These are phyloP conservation scores for Fusarium avenaceum DNA, from an alignment of 2,329 filamentous ascomycete species.

Conservation along the genomic window DNA sequence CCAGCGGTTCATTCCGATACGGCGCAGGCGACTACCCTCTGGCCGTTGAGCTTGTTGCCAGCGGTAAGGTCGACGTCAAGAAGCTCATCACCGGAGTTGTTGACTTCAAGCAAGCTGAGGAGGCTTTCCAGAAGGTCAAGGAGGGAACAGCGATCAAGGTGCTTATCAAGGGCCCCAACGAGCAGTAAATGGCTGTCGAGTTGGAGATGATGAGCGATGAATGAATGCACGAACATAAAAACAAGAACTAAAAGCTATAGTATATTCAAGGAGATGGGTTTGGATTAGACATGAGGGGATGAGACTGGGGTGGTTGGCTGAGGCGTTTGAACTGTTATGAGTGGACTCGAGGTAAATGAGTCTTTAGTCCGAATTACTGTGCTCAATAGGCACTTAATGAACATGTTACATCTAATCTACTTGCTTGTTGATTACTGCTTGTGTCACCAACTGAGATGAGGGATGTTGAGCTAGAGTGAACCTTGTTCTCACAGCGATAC, in stretches of 20 bases:
- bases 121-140: constrained; percentile 89
- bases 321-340: constrained; percentile 34
- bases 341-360: constrained; percentile 14
- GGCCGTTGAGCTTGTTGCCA: constrained; percentile 81
- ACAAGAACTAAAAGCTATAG: constrained; percentile 11
- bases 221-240: constrained; percentile 21
- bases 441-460: no score
- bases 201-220: constrained; percentile 22
- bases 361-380: constrained; percentile 15
- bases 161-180: constrained; percentile 75
- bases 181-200: constrained; percentile 57
- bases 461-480: not conserved
- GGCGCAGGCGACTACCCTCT: constrained; percentile 88
- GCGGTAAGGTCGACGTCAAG: constrained; percentile 83
- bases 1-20: constrained; percentile 92
- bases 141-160: constrained; percentile 82
- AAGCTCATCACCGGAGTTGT: constrained; percentile 83
- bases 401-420: not conserved
- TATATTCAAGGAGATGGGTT: constrained; percentile 3
- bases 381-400: constrained; percentile 15
- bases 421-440: no score
- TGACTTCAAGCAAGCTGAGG: constrained; percentile 83
- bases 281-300: constrained; percentile 9
- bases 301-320: constrained; percentile 2
- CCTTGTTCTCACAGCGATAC: not conserved